phyloP scores from a whole-genome alignment of 2,329 filamentous ascomycete species.

The Alternaria rosae region DNA sequence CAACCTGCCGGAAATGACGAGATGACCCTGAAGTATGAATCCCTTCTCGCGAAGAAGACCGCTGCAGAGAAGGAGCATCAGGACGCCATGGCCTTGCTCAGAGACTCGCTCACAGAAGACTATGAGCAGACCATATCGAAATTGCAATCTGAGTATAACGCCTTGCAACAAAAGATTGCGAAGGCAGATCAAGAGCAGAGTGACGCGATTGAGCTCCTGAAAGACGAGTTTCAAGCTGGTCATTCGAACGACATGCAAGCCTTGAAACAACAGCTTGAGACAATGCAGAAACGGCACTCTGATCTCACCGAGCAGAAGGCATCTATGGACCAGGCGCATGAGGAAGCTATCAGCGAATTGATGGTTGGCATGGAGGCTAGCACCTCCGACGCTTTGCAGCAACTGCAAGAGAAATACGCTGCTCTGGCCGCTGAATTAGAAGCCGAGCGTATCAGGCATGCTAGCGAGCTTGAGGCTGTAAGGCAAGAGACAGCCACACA shows the following conservation, averaged over 20 bases:
- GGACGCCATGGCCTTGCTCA: slow-evolving; percentile 34
- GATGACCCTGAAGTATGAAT: slow-evolving; percentile 38
- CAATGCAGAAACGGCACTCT: slow-evolving; percentile 34
- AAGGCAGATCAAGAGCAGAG: slow-evolving; percentile 40
- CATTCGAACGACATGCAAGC: slow-evolving; percentile 37
- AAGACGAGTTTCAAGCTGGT: slow-evolving; percentile 38
- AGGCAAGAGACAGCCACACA: slow-evolving; percentile 28
- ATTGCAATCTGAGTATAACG: slow-evolving; percentile 36
- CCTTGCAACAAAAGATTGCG: slow-evolving; percentile 30
- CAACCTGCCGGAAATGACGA: slow-evolving; percentile 25
- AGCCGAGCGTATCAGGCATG: slow-evolving; percentile 24
- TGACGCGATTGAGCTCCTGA: slow-evolving; percentile 40
- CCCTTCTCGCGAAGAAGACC: slow-evolving; percentile 35
- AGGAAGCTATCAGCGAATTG: slow-evolving; percentile 46
- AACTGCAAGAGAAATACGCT: slow-evolving; percentile 45
- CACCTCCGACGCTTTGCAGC: slow-evolving; percentile 41
- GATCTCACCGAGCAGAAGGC: slow-evolving; percentile 41
- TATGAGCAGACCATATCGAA: slow-evolving; percentile 33
- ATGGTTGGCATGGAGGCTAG: slow-evolving; percentile 46
- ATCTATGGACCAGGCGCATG: slow-evolving; percentile 40
- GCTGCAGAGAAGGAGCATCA: slow-evolving; percentile 40
- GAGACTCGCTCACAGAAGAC: slow-evolving; percentile 35
- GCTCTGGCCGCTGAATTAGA: slow-evolving; percentile 33
- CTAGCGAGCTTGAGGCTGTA: slow-evolving; percentile 29
- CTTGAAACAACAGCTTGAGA: slow-evolving; percentile 37